Evolutionary conservation across 768 basidiomycete genomes (phyloP), one percentile per base, ranked within the genome.

Genomic region (Hydnomerulius pinastri): DNA sequence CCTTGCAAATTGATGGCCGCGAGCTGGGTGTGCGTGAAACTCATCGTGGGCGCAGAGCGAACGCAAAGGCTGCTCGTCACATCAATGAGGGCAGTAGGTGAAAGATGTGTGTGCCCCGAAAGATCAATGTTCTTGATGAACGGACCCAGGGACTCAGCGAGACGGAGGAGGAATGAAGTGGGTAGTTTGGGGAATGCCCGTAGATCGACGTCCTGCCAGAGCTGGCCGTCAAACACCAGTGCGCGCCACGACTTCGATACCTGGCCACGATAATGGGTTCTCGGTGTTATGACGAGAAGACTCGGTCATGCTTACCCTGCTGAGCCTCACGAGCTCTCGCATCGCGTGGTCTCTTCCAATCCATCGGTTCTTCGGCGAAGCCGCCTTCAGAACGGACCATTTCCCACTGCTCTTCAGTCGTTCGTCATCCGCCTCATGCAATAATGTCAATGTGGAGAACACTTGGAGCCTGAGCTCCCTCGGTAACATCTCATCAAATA

Each of bases 221-320:
- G 76, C 60, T 92, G 89, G 12, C 92, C 92, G 64, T 96, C 93
- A 58, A 86, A 83, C 21, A 85, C 82, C 32, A 94, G 79, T 2
- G 71, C 64, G 45, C 80, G 83, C 92, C 92, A 96, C 9, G 74
- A 61, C 63, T 80, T 87, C 24, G 87, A 93, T 10, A 92, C 87
- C 89, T 92, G 54, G 59, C 30, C 37, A 25, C 12, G 46, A 53
- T 55, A 54, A 38, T 56, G 52, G 49, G 47, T 58, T 55, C n/a
- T 64, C 39, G 41, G 33, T 42, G 37, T 8, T 13, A 27, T 46
- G n/a, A 37, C 46, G 38, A 54, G 28, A 55, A 42, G 30, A 63
- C 46, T 43, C 39, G 33, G 53, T 8, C 56, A 51, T 53, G 73
- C 83, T 70, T 69, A 95, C 92, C 75, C 89, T 78, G 65, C 85